Conservation (phyloP, 208 protist genomes). For the Acanthamoeba divionensis region DNA sequence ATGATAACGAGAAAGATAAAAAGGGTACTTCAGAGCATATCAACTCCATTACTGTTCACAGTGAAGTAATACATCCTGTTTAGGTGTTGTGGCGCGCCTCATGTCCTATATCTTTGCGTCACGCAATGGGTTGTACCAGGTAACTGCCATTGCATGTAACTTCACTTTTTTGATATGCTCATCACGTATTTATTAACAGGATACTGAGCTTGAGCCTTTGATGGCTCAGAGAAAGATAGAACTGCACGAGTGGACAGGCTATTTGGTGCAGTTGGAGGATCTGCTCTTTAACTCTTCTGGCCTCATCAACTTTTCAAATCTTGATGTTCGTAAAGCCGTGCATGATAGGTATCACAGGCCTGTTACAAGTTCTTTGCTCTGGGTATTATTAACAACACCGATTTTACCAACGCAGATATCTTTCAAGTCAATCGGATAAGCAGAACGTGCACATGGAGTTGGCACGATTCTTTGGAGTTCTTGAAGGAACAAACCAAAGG, state of each 20-base stretch:
- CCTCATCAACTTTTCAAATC: conserved; percentile 59
- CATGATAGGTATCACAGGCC: conserved; percentile 1
- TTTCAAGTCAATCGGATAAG: not conserved
- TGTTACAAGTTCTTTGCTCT: not conserved
- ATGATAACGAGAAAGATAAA: conserved; percentile 57
- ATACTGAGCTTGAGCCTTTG: conserved; percentile 5
- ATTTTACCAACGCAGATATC: too few relatives aligned
- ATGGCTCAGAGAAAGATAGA: conserved; percentile 13
- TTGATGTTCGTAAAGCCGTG: conserved; percentile 55
- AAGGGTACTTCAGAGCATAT: too few relatives aligned
- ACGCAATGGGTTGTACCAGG: conserved; percentile 56
- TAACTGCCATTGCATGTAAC: not conserved
- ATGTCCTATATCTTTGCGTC: conserved; percentile 54
- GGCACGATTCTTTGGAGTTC: not conserved
- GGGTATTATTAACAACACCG: too few relatives aligned
- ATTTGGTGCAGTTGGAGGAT: conserved; percentile 49
- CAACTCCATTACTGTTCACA: too few relatives aligned
- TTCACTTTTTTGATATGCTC: not conserved
- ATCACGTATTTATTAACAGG: not conserved
- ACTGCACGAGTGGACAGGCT: conserved; percentile 39
- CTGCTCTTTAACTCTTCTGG: conserved; percentile 49
- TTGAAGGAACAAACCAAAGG: not conserved
- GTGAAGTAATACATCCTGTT: too few relatives aligned
- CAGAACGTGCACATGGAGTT: conserved; percentile 42
- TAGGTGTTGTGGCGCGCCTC: conserved; percentile 45